Base-by-base conservation (phyloP, 2,329 filamentous ascomycete species). In the Neofusicoccum umdonicola region DNA sequence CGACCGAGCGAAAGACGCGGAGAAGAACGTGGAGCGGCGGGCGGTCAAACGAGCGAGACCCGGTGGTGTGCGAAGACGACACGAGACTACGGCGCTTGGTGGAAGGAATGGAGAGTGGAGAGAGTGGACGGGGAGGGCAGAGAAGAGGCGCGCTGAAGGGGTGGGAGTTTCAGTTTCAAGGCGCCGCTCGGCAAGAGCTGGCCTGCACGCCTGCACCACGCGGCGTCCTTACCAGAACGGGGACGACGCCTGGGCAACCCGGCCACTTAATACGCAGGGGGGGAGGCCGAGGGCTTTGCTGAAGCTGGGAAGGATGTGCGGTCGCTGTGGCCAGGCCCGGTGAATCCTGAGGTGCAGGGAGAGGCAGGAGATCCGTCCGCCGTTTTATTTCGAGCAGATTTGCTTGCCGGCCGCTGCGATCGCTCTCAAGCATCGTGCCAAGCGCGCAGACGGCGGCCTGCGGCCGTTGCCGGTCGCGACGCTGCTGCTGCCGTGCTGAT, bases 91-190 rank as follows among this genome's bases (percentile, higher is more conserved):
- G 56, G 41, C 41, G 56, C 42, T 60, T 60, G 56, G 19, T 60
- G 56, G 56, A 60, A 60, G 42, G 56, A 60, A 62, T 27, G 47
- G 58, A 50, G 58, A 17, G 58, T 50, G 58, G 47, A 62, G 47
- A 51, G 58, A 62, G 58, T 42, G 58, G 47, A 62, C 45, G 58
- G 58, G 58, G 58, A 51, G 58, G 37, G 35, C 45, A 50, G 58
- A 62, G 58, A 51, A 62, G 58, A 51, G 19, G 45, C 45, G 44
- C 19, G 58, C 47, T 62, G 58, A 62, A 62, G 58, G 58, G 58
- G 58, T 51, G 37, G 45, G 58, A 62, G 58, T 62, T 62, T 62
- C 58, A 62, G 58, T 62, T 62, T 51, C 58, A 62, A 62, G 58
- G 58, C 58, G 58, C 45, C 45, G 58, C 42, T 62, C 58, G 58